Conservation (phyloP, 176 grass and related monocot genomes). For the Urochloa ruziziensis region DNA sequence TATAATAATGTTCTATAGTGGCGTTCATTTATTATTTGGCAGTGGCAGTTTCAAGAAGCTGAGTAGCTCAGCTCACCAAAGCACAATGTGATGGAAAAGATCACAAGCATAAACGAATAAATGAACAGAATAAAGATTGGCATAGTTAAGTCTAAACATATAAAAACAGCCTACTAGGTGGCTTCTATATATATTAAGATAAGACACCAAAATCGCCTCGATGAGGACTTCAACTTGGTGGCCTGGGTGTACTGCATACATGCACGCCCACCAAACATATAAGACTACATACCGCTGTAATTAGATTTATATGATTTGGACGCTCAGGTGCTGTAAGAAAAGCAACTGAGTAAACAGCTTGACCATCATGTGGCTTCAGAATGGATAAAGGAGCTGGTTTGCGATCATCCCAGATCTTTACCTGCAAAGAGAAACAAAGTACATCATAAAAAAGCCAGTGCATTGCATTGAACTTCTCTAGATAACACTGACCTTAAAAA, state of each 20-base stretch:
- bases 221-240: not conserved
- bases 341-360: conserved; percentile 86
- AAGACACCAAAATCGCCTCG: not conserved
- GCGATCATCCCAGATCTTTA: conserved; percentile 98
- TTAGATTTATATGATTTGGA: conserved; percentile 94
- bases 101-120: not conserved
- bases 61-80: not conserved
- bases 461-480: conserved; percentile 8
- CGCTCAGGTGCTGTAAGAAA: conserved; percentile 83
- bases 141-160: conserved; percentile 12
- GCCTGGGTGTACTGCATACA: too few relatives aligned
- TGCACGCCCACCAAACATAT: not conserved
- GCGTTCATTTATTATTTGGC: not conserved
- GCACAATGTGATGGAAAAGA: not conserved
- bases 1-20: not conserved
- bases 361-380: conserved; percentile 84
- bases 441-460: conserved; percentile 11
- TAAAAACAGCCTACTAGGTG: not conserved
- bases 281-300: conserved; percentile 74
- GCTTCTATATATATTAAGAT: not conserved
- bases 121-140: not conserved
- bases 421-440: conserved; percentile 53
- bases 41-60: not conserved
- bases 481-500: not conserved
- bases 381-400: conserved; percentile 59